phyloP scores from a whole-genome alignment of 495 filamentous ascomycete genomes.

The Penicillium chermesinum region DNA sequence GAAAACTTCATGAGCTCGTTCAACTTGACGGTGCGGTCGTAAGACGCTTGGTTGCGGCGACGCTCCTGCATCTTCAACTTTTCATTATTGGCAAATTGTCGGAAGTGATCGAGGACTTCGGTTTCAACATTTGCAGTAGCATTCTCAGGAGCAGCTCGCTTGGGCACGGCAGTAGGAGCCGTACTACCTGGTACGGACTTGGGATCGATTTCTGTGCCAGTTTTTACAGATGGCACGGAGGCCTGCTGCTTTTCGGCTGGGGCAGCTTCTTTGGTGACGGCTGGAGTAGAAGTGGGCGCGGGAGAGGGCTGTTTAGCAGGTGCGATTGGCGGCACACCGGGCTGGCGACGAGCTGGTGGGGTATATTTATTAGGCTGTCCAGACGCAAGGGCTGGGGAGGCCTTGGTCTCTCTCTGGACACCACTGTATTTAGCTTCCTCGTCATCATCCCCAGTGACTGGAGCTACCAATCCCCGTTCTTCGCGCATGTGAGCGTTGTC shows the following conservation, averaged over 20 bases:
- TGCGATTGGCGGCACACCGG: slow-evolving; percentile 62
- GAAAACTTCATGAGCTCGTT: slow-evolving; percentile 95
- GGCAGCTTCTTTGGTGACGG: slow-evolving; percentile 24
- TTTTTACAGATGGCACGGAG: slow-evolving; percentile 11
- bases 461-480: slow-evolving; percentile 68
- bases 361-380: slow-evolving; percentile 75
- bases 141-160: slow-evolving; percentile 44
- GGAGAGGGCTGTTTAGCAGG: slow-evolving; percentile 46
- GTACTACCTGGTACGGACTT: slow-evolving; percentile 31
- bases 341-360: slow-evolving; percentile 77
- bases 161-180: slow-evolving; percentile 8
- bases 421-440: slow-evolving; percentile 95
- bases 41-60: slow-evolving; percentile 58
- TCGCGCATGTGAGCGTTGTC: slow-evolving; percentile 80
- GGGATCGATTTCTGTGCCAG: slow-evolving; percentile 31
- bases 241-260: slow-evolving; percentile 31
- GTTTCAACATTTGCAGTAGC: slow-evolving; percentile 72
- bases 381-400: slow-evolving; percentile 62
- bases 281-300: slow-evolving; percentile 9
- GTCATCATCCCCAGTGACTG: slow-evolving; percentile 70
- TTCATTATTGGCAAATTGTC: slow-evolving; percentile 72
- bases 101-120: slow-evolving; percentile 74
- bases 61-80: slow-evolving; percentile 67
- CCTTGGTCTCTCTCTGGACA: slow-evolving; percentile 65
- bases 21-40: slow-evolving; percentile 83